Conservation (phyloP, 139 green algal genomes). For the Asterochloris erici region DNA sequence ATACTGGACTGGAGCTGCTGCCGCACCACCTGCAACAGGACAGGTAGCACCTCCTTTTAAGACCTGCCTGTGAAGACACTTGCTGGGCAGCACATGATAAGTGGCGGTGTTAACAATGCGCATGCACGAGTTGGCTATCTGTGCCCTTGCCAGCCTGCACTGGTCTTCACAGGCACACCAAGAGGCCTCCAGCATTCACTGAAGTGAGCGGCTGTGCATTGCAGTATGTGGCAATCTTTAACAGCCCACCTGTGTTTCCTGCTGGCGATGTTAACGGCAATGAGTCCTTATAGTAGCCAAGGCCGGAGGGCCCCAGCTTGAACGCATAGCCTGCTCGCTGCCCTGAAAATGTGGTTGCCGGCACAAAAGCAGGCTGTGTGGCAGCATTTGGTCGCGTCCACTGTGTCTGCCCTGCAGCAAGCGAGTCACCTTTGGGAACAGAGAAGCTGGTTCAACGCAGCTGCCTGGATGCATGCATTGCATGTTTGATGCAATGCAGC, state of each 20-base stretch:
- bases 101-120: too few species aligned
- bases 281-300: constrained; percentile 55
- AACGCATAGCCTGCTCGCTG: constrained; percentile 58
- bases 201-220: too few species aligned
- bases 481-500: too few species aligned
- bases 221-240: too few species aligned
- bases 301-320: constrained; percentile 44
- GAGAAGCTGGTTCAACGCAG: neutral
- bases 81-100: too few species aligned
- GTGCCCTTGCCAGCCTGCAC: too few species aligned
- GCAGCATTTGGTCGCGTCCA: constrained; percentile 41
- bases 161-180: too few species aligned
- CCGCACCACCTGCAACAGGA: neutral
- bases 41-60: neutral
- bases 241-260: neutral
- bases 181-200: too few species aligned
- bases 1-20: neutral
- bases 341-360: constrained; percentile 48
- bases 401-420: constrained; percentile 32
- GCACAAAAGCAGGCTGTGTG: constrained; percentile 9
- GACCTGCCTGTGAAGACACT: too few species aligned
- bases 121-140: too few species aligned
- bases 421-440: too few species aligned
- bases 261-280: neutral
- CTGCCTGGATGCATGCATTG: too few species aligned